Conservation (phyloP, 2,329 filamentous ascomycete species). For the Xylariales sp. region DNA sequence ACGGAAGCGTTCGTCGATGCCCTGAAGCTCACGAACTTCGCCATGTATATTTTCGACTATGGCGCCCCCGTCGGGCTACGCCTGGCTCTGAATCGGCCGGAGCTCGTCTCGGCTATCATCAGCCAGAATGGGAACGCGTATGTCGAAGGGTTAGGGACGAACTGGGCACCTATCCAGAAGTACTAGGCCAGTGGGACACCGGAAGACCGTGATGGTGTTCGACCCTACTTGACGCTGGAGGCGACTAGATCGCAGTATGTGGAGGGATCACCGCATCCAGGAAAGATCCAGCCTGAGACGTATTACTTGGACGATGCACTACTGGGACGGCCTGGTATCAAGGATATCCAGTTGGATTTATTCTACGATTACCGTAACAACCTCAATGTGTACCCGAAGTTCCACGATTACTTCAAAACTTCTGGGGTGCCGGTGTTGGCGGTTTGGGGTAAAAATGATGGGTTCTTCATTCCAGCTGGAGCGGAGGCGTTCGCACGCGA, state of each 20-base stretch:
- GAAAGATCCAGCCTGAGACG: slow-evolving; percentile 36
- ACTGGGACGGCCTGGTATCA: slow-evolving; percentile 42
- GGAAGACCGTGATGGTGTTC: slow-evolving; percentile 32
- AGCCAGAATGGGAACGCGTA: slow-evolving; percentile 61
- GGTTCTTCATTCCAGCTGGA: slow-evolving; percentile 43
- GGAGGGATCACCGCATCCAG: slow-evolving; percentile 30
- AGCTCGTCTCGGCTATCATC: slow-evolving; percentile 47
- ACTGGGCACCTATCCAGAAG: slow-evolving; percentile 44
- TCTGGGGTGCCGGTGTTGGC: slow-evolving; percentile 49
- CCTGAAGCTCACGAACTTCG: slow-evolving; percentile 42
- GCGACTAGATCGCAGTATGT: slow-evolving; percentile 41
- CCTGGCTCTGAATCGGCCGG: slow-evolving; percentile 44
- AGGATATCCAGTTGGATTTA: slow-evolving; percentile 51
- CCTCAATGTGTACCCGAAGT: slow-evolving; percentile 45
- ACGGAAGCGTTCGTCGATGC: slow-evolving; percentile 44
- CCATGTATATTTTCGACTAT: slow-evolving; percentile 60
- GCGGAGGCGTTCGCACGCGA: slow-evolving; percentile 51
- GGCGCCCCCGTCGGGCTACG: slow-evolving; percentile 52
- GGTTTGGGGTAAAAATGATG: slow-evolving; percentile 55
- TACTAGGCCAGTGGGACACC: slow-evolving; percentile 38
- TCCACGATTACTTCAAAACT: slow-evolving; percentile 49
- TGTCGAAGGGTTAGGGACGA: slow-evolving; percentile 45
- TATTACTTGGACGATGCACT: slow-evolving; percentile 49
- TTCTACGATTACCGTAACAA: slow-evolving; percentile 39
- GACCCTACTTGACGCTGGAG: slow-evolving; percentile 30